A percentile compares a stretch with the other conserved stretches of the same genome.
phyloP scores from a whole-genome alignment of 2,329 filamentous ascomycete species.

The Periconia sp. region DNA sequence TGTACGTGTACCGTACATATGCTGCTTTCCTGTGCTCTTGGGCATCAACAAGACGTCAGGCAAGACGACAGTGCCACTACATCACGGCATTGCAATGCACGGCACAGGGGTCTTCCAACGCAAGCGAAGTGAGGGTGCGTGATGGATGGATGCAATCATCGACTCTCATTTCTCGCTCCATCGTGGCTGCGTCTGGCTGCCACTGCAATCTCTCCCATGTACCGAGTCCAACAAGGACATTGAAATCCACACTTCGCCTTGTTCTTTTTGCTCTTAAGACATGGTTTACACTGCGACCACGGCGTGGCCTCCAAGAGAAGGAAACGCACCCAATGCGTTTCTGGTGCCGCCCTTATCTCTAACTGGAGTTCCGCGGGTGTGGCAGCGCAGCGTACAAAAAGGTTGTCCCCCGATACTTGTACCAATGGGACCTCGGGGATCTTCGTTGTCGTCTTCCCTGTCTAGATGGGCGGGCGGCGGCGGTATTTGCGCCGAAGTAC shows the following conservation, averaged over 20 bases:
- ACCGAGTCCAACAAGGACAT: constrained; percentile 3
- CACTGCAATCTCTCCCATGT: neutral
- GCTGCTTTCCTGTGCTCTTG: neutral
- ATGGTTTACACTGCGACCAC: neutral
- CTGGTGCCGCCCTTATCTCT: neutral
- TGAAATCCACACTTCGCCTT: constrained; percentile 18
- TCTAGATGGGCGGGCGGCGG: constrained; percentile 12
- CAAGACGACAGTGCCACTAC: neutral
- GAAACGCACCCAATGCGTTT: constrained; percentile 27
- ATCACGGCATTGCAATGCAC: neutral
- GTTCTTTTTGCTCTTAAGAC: constrained; percentile 7
- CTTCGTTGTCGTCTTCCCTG: constrained; percentile 22
- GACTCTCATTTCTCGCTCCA: neutral
- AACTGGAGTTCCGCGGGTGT: constrained; percentile 8
- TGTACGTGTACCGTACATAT: neutral
- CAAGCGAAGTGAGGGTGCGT: neutral
- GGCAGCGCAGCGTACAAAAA: constrained; percentile 12
- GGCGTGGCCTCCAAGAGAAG: constrained; percentile 24
- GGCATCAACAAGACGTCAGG: constrained; percentile 1
- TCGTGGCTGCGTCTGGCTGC: neutral
- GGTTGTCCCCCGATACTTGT: constrained; percentile 23
- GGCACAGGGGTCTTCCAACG: neutral
- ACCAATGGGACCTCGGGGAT: constrained; percentile 20
- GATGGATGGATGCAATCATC: neutral
- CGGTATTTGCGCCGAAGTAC: neutral